Evolutionary conservation across 1,284 basidiomycete genomes (phyloP).

Genomic region (Wallemia mellicola): DNA sequence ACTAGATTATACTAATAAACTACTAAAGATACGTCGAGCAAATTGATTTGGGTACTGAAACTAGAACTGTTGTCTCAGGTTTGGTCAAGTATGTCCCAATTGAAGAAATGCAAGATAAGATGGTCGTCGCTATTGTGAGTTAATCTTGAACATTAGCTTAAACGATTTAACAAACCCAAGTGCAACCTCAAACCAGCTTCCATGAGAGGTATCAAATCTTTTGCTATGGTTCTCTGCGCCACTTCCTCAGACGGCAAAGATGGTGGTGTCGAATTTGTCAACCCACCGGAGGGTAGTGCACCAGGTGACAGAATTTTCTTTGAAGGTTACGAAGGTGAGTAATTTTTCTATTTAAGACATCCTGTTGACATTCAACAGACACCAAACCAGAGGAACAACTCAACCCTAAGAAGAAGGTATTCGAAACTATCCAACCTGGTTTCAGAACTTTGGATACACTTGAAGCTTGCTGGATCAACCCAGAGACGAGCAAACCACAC

Average conservation of each 20-base stretch:
- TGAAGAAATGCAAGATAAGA: constrained; percentile 61
- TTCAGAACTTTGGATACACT: constrained; percentile 58
- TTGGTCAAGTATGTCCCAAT: constrained; percentile 82
- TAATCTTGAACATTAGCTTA: background rate
- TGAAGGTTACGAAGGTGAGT: constrained; percentile 53
- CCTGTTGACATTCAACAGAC: constrained; percentile 21
- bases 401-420: constrained; percentile 93
- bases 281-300: constrained; percentile 53
- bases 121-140: constrained; percentile 55
- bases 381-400: constrained; percentile 43
- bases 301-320: constrained; percentile 81
- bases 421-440: constrained; percentile 73
- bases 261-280: constrained; percentile 62
- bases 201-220: constrained; percentile 87
- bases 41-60: constrained; percentile 34
- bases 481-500: constrained; percentile 39
- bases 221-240: constrained; percentile 81
- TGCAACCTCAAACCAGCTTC: constrained; percentile 82
- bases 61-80: constrained; percentile 75
- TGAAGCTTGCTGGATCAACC: constrained; percentile 76
- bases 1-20: constrained; percentile 3
- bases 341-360: background rate
- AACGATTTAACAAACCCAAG: constrained; percentile 15
- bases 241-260: constrained; percentile 65
- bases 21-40: constrained; percentile 90